Percentiles rank a stretch among this genome's conserved stretches.
phyloP scores from a whole-genome alignment of 257 asterid species.

The Pogostemon cablin region DNA sequence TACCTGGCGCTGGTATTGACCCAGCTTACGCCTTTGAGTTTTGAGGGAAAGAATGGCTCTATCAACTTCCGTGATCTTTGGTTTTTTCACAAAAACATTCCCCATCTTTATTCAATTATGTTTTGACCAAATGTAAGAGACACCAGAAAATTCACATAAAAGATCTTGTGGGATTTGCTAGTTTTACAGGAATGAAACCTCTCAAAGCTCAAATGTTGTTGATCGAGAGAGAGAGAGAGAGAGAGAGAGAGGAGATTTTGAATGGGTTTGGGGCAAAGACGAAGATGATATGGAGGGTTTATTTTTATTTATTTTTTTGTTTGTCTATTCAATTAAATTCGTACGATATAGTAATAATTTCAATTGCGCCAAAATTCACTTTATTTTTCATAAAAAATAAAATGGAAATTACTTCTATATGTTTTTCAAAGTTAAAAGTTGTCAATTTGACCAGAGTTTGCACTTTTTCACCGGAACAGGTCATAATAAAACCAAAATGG shows the following conservation, averaged over 20 bases:
- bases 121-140: constrained; percentile 12
- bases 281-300: not conserved
- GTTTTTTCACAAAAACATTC: constrained; percentile 86
- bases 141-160: not conserved
- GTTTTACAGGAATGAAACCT: not conserved
- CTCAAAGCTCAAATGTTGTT: constrained; percentile 18
- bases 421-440: no score
- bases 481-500: no score
- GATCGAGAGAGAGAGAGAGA: constrained; percentile 25
- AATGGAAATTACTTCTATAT: no score
- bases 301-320: constrained; percentile 14
- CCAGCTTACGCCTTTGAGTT: constrained; percentile 97
- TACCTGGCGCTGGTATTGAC: constrained; percentile 94
- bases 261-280: constrained; percentile 23
- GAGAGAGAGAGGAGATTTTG: constrained; percentile 5
- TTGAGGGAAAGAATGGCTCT: constrained; percentile 91
- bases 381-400: constrained; percentile 25
- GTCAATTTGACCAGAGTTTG: no score
- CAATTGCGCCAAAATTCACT: constrained; percentile 8
- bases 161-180: not conserved
- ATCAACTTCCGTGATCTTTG: constrained; percentile 93
- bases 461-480: no score
- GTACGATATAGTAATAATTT: no score
- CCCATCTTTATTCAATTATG: constrained; percentile 55
- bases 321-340: not conserved